These are phyloP conservation scores for Diaporthe sp. DNA, from an alignment of 2,329 filamentous ascomycete genomes.

Conservation along the genomic window DNA sequence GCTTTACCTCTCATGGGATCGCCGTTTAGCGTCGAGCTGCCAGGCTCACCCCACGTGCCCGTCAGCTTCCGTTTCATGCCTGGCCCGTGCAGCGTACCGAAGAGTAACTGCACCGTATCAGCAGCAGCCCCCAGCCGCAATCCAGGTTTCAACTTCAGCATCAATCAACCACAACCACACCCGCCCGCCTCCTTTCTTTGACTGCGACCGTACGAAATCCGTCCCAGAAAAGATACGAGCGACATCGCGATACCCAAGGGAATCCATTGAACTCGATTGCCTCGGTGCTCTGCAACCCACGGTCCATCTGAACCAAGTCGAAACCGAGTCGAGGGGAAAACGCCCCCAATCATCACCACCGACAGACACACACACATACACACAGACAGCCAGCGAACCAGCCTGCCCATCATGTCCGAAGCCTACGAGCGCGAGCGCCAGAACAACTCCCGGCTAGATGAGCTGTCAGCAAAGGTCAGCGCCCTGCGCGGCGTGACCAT, in stretches of 20 bases:
- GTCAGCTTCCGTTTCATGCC: neutral
- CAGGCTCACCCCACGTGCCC: conserved; percentile 2
- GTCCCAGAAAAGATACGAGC: neutral
- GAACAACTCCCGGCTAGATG: conserved; percentile 94
- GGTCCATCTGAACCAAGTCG: neutral
- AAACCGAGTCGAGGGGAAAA: conserved; percentile 1
- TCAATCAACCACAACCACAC: neutral
- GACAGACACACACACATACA: too few species aligned
- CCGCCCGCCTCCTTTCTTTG: conserved; percentile 18
- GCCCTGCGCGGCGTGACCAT: conserved; percentile 94
- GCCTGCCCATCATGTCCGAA: conserved; percentile 71
- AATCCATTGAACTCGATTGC: neutral
- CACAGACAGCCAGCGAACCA: neutral
- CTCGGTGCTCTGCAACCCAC: neutral
- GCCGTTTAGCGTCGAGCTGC: conserved; percentile 2
- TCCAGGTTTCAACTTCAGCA: conserved; percentile 29
- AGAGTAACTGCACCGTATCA: neutral
- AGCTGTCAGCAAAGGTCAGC: conserved; percentile 91
- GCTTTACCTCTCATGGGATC: neutral
- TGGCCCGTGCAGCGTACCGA: conserved; percentile 17
- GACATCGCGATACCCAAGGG: neutral
- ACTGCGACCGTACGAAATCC: neutral
- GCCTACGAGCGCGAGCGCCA: conserved; percentile 87
- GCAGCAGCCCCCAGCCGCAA: conserved; percentile 11
- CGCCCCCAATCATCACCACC: neutral